Evolutionary conservation across 2,329 filamentous ascomycete species (phyloP), one percentile per base, ranked within the genome.

Genomic region (Ceratocystiopsis minuta): DNA sequence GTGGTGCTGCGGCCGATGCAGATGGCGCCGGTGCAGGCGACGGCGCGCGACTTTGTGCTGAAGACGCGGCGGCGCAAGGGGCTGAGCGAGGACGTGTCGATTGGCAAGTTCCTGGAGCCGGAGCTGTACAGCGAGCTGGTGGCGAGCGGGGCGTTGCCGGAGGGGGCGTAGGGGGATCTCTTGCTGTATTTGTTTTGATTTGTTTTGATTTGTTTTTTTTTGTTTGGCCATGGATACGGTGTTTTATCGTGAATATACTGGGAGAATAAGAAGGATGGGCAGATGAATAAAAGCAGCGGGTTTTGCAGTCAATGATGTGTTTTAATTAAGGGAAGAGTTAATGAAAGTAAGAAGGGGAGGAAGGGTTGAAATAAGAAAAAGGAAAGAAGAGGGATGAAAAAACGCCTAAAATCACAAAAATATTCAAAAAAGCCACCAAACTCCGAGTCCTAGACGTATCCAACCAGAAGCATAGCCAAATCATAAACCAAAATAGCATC

Each of bases 11-110:
- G 82, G 39, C 84, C 87, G 6, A 66, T 98, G 49, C 87, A 96
- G 60, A 85, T 87, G 48, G 90, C 90, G 1, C 73, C 72, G 42
- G 82, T 84, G 40, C 85, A 92, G 64, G 86, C 83, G 17, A 92
- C 87, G 39, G 90, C 90, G 1, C 71, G 90, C 47, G 90, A 98
- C 59, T 96, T 98, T 60, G 87, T 96, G 42, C 71, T 96, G 48
- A 98, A 98, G 72, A 98, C 90, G 11, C 72, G 90, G 51, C 68
- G 86, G 54, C 74, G 90, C 51, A 98, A 98, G 70, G 90, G 90
- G 2, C 60, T 98, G 47, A 88, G 84, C 48, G 90, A 96, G 65
- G 90, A 96, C 58, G 85, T 96, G 35, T 88, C 81, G 28, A 86
- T 96, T 43, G 86, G 85, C 58, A 95, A 93, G 56, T 98, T 96